Conservation (phyloP, 805 yeast species). For the Torulaspora delbrueckii region DNA sequence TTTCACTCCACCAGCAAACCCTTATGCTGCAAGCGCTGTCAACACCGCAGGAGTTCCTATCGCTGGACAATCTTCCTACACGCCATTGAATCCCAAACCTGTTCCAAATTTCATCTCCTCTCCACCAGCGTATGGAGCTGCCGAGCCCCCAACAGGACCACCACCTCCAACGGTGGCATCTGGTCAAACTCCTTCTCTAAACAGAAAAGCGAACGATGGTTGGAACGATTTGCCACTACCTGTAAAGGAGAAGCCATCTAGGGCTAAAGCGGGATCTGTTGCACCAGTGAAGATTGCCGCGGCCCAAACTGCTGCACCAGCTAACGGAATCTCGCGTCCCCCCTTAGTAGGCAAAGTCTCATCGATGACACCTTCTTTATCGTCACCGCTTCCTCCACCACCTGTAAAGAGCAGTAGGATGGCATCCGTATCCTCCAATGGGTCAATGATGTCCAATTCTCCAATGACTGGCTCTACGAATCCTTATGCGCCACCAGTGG, state of each 20-base stretch:
- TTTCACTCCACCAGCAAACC: constrained; percentile 26
- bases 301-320: constrained; percentile 12
- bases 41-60: constrained; percentile 17
- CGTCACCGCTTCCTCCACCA: constrained; percentile 22
- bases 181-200: constrained; percentile 36
- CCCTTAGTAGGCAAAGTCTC: constrained; percentile 20
- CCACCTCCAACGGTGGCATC: constrained; percentile 36
- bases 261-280: constrained; percentile 38
- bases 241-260: constrained; percentile 29
- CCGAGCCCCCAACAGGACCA: constrained; percentile 40
- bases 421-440: constrained; percentile 17
- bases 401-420: constrained; percentile 19
- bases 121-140: constrained; percentile 36
- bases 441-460: constrained; percentile 6
- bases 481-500: constrained; percentile 17
- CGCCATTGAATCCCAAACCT: constrained; percentile 31
- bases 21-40: constrained; percentile 29
- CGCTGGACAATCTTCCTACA: constrained; percentile 18
- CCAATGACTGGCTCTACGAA: constrained; percentile 11
- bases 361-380: constrained; percentile 24
- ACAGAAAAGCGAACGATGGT: constrained; percentile 36
- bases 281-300: constrained; percentile 27
- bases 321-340: constrained; percentile 23
- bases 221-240: constrained; percentile 37
- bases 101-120: constrained; percentile 17